Evolutionary conservation across 1,139 yeast species (phyloP).

Genomic region (Scheffersomyces lignicola): DNA sequence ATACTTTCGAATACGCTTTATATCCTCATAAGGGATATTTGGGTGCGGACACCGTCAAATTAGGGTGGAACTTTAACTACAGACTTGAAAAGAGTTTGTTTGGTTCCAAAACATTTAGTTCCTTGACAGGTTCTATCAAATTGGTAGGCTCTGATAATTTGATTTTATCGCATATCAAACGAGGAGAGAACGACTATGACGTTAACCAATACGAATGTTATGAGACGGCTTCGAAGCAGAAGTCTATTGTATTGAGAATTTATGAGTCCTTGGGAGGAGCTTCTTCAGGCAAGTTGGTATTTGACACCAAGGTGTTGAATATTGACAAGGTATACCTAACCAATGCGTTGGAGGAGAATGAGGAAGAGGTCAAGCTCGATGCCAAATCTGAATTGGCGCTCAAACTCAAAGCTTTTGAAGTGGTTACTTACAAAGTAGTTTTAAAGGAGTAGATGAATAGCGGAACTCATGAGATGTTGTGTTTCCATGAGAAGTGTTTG

Average conservation of each 20-base stretch:
- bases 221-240: conserved; percentile 40
- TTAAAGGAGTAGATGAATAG: conserved; percentile 26
- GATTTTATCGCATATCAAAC: conserved; percentile 74
- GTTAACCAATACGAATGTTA: conserved; percentile 35
- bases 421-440: conserved; percentile 61
- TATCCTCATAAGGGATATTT: conserved; percentile 77
- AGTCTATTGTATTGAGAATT: conserved; percentile 66
- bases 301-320: conserved; percentile 30
- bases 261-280: conserved; percentile 77
- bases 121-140: conserved; percentile 22
- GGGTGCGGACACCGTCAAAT: conserved; percentile 61
- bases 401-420: conserved; percentile 72
- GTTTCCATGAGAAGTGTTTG: conserved; percentile 5
- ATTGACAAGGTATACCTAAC: conserved; percentile 57
- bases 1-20: conserved; percentile 78
- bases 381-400: conserved; percentile 34
- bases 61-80: conserved; percentile 81
- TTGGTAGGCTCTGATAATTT: conserved; percentile 54
- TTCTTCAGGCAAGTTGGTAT: conserved; percentile 50
- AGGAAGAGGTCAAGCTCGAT: conserved; percentile 23
- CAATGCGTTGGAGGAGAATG: conserved; percentile 71
- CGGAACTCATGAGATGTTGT: neutral
- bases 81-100: conserved; percentile 27
- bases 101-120: conserved; percentile 12
- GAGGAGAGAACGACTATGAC: conserved; percentile 82